phyloP scores from a whole-genome alignment of 192 early-diverging fungal species.

The Coemansia sp. region DNA sequence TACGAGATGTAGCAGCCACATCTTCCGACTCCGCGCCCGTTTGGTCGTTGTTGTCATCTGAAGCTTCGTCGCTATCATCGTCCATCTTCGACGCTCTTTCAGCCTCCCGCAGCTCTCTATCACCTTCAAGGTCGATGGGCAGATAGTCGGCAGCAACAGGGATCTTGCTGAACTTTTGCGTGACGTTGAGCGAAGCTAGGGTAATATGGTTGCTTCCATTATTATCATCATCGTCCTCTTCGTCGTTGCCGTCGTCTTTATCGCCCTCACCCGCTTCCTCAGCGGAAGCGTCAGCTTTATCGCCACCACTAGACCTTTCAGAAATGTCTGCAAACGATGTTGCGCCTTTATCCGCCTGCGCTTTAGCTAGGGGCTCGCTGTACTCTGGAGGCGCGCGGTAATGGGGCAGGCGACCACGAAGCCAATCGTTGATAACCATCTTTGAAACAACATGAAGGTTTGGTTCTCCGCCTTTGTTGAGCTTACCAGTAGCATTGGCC shows the following conservation, averaged over 20 bases:
- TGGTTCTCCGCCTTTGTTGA: constrained; percentile 97
- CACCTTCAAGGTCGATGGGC: constrained; percentile 77
- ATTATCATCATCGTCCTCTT: constrained; percentile 29
- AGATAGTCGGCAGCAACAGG: constrained; percentile 81
- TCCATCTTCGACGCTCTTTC: constrained; percentile 54
- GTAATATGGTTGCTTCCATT: constrained; percentile 14
- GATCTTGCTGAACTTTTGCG: constrained; percentile 92
- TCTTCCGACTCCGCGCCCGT: constrained; percentile 18
- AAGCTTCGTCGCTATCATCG: constrained; percentile 38
- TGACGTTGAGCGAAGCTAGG: constrained; percentile 60
- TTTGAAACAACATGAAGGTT: constrained; percentile 87
- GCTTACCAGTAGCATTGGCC: constrained; percentile 81
- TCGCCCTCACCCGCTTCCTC: constrained; percentile 33
- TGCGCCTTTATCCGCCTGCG: constrained; percentile 10
- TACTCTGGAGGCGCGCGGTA: constrained; percentile 79
- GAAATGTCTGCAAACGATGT: constrained; percentile 1
- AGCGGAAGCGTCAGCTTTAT: constrained; percentile 18
- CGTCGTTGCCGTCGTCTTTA: constrained; percentile 21
- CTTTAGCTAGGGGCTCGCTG: constrained; percentile 25
- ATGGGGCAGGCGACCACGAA: constrained; percentile 96
- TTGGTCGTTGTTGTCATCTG: constrained; percentile 22
- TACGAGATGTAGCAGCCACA: constrained; percentile 24
- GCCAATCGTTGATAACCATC: constrained; percentile 99
- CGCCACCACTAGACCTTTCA: neutral
- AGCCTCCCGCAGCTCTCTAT: constrained; percentile 57